phyloP scores from a whole-genome alignment of 176 grass and related monocot genomes.

The Coix lacrymajobi region DNA sequence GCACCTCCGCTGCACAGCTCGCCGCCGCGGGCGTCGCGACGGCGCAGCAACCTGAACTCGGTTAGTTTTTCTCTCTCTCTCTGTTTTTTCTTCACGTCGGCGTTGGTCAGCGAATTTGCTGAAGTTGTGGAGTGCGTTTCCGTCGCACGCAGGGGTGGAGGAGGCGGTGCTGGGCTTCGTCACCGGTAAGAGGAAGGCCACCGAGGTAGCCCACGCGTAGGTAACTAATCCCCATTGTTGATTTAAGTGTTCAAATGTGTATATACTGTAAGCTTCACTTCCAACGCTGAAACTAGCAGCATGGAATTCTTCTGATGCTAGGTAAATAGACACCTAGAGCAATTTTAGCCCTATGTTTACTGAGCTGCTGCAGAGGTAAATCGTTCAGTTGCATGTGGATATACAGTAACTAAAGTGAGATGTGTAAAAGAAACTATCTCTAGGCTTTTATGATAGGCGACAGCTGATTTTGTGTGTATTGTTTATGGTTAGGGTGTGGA shows the following conservation, averaged over 20 bases:
- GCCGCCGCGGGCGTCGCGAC: neutral
- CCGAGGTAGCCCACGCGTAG: constrained; percentile 92
- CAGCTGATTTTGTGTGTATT: neutral
- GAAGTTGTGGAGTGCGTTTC: neutral
- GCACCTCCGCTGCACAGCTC: neutral
- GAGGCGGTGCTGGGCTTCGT: constrained; percentile 65
- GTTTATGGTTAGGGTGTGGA: constrained; percentile 59
- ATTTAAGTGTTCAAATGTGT: neutral
- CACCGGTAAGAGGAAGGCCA: constrained; percentile 71
- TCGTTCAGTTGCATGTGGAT: neutral
- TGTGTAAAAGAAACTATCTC: neutral
- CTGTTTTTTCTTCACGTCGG: neutral
- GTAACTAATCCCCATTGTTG: constrained; percentile 36
- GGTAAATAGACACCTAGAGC: neutral
- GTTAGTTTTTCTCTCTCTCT: neutral
- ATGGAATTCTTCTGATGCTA: neutral
- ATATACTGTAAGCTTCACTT: neutral
- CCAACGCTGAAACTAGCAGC: neutral
- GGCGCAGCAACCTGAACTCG: neutral
- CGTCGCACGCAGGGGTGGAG: constrained; percentile 51
- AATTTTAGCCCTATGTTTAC: neutral
- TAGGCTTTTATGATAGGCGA: neutral
- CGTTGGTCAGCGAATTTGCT: neutral
- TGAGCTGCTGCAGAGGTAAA: neutral
- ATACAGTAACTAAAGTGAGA: neutral